Conservation (phyloP, 192 early-diverging fungal species). For the Phycomyces blakesleeanus region DNA sequence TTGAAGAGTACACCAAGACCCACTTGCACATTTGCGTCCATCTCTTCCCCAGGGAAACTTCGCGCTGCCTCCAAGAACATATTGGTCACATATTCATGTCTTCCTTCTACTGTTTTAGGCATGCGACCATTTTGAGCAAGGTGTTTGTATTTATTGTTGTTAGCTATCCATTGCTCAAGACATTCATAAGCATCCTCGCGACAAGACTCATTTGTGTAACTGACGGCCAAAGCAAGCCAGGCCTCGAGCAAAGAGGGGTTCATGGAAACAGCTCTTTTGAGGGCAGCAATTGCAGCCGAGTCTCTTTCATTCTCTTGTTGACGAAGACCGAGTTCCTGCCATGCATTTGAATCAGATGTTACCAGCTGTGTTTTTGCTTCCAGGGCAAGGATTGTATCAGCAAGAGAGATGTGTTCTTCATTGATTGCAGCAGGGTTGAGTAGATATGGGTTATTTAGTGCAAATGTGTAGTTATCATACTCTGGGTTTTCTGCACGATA, state of each 20-base stretch:
- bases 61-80: constrained; percentile 81
- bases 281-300: constrained; percentile 81
- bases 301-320: constrained; percentile 99
- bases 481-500: constrained; percentile 53
- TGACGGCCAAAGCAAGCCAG: constrained; percentile 85
- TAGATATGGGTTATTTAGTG: constrained; percentile 70
- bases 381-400: constrained; percentile 86
- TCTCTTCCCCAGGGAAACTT: constrained; percentile 48
- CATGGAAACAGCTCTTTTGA: constrained; percentile 71
- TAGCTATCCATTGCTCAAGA: constrained; percentile 82
- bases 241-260: constrained; percentile 76
- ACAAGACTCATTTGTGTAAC: constrained; percentile 90
- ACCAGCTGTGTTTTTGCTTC: constrained; percentile 85
- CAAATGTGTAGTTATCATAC: constrained; percentile 73
- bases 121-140: constrained; percentile 23
- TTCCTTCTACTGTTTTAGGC: constrained; percentile 32
- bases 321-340: constrained; percentile 81
- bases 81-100: constrained; percentile 70
- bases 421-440: constrained; percentile 45
- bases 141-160: constrained; percentile 64
- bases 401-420: constrained; percentile 57
- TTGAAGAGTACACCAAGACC: constrained; percentile 95
- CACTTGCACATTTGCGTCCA: constrained; percentile 92
- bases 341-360: constrained; percentile 72
- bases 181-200: constrained; percentile 84